A percentile compares a stretch with the other conserved stretches of the same genome.
These are phyloP conservation scores for Rhizophora apiculata DNA, from an alignment of 345 rosid genomes.

Conservation along the genomic window DNA sequence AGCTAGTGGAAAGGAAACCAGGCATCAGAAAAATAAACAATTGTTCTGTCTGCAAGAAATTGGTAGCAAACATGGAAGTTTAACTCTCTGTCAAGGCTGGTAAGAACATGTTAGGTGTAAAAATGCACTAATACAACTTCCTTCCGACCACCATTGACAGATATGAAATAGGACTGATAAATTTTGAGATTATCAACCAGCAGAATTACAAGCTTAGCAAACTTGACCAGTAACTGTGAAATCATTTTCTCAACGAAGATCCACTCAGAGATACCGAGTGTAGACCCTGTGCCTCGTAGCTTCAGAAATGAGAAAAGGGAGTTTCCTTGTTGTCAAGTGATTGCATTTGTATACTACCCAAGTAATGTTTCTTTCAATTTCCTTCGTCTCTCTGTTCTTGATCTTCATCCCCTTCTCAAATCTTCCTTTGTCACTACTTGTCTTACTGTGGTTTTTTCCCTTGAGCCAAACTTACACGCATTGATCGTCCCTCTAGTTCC, in stretches of 20 bases:
- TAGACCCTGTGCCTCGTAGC: background rate
- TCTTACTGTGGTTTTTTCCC: slow-evolving; percentile 46
- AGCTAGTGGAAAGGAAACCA: too few species aligned
- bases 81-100: too few species aligned
- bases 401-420: slow-evolving; percentile 1
- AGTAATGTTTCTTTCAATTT: slow-evolving; percentile 6
- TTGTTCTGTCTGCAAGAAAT: too few species aligned
- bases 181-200: too few species aligned
- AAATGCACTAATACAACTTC: too few species aligned
- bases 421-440: background rate
- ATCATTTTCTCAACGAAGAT: background rate
- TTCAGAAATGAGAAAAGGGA: background rate
- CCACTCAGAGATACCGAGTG: background rate
- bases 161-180: too few species aligned
- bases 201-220: background rate
- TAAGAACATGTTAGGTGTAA: too few species aligned
- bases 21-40: too few species aligned
- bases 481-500: slow-evolving; percentile 74
- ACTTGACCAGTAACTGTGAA: background rate
- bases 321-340: background rate
- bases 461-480: slow-evolving; percentile 75
- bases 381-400: background rate
- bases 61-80: too few species aligned
- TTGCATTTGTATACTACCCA: background rate
- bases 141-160: too few species aligned